Evolutionary conservation across 2,329 filamentous ascomycete genomes (phyloP).

Genomic region (Epichloe uncinata): DNA sequence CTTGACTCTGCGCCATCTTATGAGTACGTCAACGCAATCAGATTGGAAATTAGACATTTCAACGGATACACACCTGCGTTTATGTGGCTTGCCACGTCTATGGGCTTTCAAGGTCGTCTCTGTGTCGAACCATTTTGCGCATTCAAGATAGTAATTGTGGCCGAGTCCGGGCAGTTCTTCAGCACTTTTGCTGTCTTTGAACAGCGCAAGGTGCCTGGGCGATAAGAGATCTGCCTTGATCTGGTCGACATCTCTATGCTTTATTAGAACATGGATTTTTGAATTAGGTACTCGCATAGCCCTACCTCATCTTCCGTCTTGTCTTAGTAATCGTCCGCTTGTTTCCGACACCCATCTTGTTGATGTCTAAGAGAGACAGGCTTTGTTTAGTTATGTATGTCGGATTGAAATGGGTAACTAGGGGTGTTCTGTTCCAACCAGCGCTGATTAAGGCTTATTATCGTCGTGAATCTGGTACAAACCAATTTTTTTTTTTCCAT

Average conservation of each 20-base stretch:
- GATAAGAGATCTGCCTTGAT: slow-evolving; percentile 70
- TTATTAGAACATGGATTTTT: not conserved
- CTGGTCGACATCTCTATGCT: slow-evolving; percentile 80
- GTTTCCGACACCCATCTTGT: slow-evolving; percentile 52
- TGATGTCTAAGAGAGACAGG: not conserved
- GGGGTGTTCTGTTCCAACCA: no score
- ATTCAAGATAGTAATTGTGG: slow-evolving; percentile 78
- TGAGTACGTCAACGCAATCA: not conserved
- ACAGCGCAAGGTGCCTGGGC: slow-evolving; percentile 66
- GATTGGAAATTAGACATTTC: not conserved
- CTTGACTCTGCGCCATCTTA: slow-evolving; percentile 47
- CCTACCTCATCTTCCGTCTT: slow-evolving; percentile 54
- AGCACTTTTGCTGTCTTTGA: slow-evolving; percentile 61
- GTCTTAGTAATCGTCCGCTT: slow-evolving; percentile 62
- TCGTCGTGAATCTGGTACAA: no score
- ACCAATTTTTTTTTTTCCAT: no score
- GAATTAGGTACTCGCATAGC: not conserved
- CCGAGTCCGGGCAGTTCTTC: slow-evolving; percentile 87
- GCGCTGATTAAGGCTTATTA: no score
- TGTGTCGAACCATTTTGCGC: slow-evolving; percentile 91
- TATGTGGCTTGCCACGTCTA: slow-evolving; percentile 81
- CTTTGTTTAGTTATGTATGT: no score
- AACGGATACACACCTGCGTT: slow-evolving; percentile 46
- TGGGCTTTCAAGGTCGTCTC: slow-evolving; percentile 65
- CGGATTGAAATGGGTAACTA: no score